Base-by-base conservation (phyloP, 2,329 filamentous ascomycete species). In the Epicoccum nigrum region DNA sequence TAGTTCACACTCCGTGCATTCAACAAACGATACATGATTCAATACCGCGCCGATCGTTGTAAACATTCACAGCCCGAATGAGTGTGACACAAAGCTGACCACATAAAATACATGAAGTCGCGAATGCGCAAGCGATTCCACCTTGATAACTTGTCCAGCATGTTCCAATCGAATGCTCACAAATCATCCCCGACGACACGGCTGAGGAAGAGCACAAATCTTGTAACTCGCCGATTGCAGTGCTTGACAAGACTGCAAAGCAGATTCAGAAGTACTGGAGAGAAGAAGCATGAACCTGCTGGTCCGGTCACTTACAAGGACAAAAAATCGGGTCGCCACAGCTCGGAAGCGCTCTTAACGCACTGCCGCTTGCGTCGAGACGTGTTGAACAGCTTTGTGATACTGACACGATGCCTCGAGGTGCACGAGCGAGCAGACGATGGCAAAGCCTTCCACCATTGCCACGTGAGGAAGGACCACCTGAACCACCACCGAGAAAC, bases 381-480 rank as follows among this genome's bases (percentile, higher is more conserved):
- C 28, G 15, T 11, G 21, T 13, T 7, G 21, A 9, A n/a, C 27
- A 21, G 9, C 21, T n/a, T 7, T 6, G 4, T 13, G 28, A n/a
- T 30, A 11, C 28, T 13, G 12, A 7, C 13, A 9, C 28, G 12
- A n/a, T 13, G 4, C 11, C 9, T n/a, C 13, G 13, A 7, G 13
- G 13, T 30, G 28, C 28, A 13, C 11, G 11, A 30, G 5, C 12
- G 28, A 20, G 33, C 19, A 42, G 38, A 13, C 46, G 27, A n/a
- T 51, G 49, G 49, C 30, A 35, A 12, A 32, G 27, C 11, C 43
- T 46, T 37, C 38, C 43, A 28, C 19, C 32, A 19, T 17, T 43
- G 28, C 49, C 43, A 15, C 3, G 7, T 11, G 28, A 21, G 12
- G 23, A 33, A 32, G 27, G 17, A 28, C 13, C 41, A 4, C 8